Evolutionary conservation across 2,329 filamentous ascomycete species (phyloP).

Genomic region (Fusarium xylarioides): DNA sequence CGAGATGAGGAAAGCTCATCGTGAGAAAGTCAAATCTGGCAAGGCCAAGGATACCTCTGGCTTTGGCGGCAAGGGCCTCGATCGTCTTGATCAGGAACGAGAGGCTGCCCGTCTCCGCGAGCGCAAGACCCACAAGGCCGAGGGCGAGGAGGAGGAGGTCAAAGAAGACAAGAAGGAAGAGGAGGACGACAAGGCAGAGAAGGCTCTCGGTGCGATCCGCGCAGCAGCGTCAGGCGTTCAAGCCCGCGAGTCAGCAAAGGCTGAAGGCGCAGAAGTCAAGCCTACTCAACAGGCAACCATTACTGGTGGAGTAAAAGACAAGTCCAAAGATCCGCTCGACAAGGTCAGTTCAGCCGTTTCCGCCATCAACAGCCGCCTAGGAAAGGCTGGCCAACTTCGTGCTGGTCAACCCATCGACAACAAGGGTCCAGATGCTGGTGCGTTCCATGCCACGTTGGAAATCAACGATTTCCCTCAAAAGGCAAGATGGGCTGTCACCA

Average conservation of each 20-base stretch:
- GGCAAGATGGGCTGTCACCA: conserved; percentile 97
- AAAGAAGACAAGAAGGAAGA: conserved; percentile 80
- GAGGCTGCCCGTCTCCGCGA: conserved; percentile 87
- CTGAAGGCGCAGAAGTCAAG: conserved; percentile 51
- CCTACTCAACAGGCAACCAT: conserved; percentile 57
- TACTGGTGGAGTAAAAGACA: conserved; percentile 64
- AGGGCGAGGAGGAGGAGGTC: conserved; percentile 82
- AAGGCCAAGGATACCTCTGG: conserved; percentile 90
- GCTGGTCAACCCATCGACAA: conserved; percentile 97
- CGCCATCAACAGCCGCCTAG: conserved; percentile 89
- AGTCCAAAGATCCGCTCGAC: conserved; percentile 77
- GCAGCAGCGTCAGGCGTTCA: conserved; percentile 67
- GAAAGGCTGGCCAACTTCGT: conserved; percentile 87
- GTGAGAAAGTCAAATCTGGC: conserved; percentile 90
- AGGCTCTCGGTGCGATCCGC: conserved; percentile 71
- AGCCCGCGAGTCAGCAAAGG: conserved; percentile 60
- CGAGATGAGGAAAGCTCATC: conserved; percentile 76
- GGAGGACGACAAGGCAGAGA: conserved; percentile 72
- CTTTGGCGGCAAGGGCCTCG: conserved; percentile 94
- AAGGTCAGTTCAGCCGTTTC: conserved; percentile 91
- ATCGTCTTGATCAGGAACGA: conserved; percentile 89
- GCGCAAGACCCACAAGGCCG: conserved; percentile 88
- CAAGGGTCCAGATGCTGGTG: conserved; percentile 95
- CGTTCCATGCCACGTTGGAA: conserved; percentile 95
- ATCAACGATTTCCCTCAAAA: conserved; percentile 99